Percentiles rank a stretch among this genome's conserved stretches.
Evolutionary conservation across 495 filamentous ascomycete species (phyloP).

Genomic region (Aspergillus panamensis): DNA sequence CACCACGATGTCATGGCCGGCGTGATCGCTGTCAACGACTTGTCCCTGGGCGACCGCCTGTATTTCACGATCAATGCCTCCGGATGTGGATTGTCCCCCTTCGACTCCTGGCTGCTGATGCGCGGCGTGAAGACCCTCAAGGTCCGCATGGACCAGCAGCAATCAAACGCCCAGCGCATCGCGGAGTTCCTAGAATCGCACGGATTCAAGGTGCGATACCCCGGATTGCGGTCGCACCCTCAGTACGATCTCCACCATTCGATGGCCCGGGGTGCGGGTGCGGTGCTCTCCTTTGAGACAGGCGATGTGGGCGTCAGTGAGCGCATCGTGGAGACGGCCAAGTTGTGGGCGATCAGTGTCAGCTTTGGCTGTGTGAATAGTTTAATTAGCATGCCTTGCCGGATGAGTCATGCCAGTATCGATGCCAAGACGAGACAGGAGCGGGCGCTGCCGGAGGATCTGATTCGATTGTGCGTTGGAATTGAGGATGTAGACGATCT

Average conservation of each 20-base stretch:
- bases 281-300: constrained; percentile 94
- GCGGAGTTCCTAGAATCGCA: constrained; percentile 87
- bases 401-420: constrained; percentile 99
- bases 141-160: constrained; percentile 98
- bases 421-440: constrained; percentile 89
- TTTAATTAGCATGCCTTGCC: constrained; percentile 97
- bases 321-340: constrained; percentile 87
- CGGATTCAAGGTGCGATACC: constrained; percentile 93
- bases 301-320: constrained; percentile 77
- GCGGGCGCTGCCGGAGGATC: constrained; percentile 89
- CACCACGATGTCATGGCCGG: constrained; percentile 99
- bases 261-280: constrained; percentile 89
- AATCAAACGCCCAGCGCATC: constrained; percentile 83
- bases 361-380: constrained; percentile 98
- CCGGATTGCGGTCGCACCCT: constrained; percentile 87
- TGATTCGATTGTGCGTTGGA: constrained; percentile 91
- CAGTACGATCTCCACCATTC: constrained; percentile 95
- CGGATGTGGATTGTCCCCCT: constrained; percentile 88
- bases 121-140: constrained; percentile 93
- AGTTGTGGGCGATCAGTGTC: constrained; percentile 91
- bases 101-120: constrained; percentile 93
- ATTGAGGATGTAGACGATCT: constrained; percentile 93
- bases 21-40: constrained; percentile 84
- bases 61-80: constrained; percentile 96
- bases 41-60: constrained; percentile 76